Percentiles rank a stretch among this genome's conserved stretches.
Conservation (phyloP, 805 yeast genomes). For the Jamesozyma hellenica region DNA sequence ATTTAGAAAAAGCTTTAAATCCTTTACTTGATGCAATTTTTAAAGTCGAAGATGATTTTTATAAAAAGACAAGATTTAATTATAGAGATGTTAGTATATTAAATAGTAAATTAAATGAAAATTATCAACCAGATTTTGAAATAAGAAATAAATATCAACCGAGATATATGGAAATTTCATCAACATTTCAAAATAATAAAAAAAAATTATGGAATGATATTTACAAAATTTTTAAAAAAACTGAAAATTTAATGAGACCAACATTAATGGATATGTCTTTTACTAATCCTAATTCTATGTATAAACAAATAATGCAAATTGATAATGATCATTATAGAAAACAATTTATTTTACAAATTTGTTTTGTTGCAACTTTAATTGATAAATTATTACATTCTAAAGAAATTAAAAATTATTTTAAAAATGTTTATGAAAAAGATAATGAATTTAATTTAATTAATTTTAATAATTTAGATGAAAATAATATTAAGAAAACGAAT, state of each 20-base stretch:
- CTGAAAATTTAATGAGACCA: conserved; percentile 9
- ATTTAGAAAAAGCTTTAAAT: conserved; percentile 11
- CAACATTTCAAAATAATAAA: conserved; percentile 7
- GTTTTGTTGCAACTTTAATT: conserved; percentile 11
- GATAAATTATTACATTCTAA: conserved; percentile 11
- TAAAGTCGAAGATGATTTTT: conserved; percentile 19
- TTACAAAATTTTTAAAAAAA: neutral
- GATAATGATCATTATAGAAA: conserved; percentile 23
- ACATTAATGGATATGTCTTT: conserved; percentile 18
- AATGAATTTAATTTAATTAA: conserved; percentile 6
- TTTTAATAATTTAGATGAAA: conserved; percentile 8
- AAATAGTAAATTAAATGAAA: conserved; percentile 12
- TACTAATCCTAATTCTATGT: conserved; percentile 13
- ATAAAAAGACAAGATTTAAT: conserved; percentile 7
- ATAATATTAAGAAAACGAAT: conserved; percentile 10
- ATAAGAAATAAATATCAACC: conserved; percentile 7
- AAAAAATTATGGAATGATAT: conserved; percentile 10
- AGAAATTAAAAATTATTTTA: conserved; percentile 15
- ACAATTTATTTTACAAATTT: conserved; percentile 21
- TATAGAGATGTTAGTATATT: conserved; percentile 6
- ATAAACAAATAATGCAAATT: conserved; percentile 14
- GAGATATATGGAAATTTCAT: conserved; percentile 10
- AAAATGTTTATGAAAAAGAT: conserved; percentile 15
- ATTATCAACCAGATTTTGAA: conserved; percentile 13
- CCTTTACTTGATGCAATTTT: conserved; percentile 16